A percentile compares a stretch with the other conserved stretches of the same genome.
These are phyloP conservation scores for Malbranchea zuffiana DNA, from an alignment of 2,329 filamentous ascomycete species.

Conservation along the genomic window DNA sequence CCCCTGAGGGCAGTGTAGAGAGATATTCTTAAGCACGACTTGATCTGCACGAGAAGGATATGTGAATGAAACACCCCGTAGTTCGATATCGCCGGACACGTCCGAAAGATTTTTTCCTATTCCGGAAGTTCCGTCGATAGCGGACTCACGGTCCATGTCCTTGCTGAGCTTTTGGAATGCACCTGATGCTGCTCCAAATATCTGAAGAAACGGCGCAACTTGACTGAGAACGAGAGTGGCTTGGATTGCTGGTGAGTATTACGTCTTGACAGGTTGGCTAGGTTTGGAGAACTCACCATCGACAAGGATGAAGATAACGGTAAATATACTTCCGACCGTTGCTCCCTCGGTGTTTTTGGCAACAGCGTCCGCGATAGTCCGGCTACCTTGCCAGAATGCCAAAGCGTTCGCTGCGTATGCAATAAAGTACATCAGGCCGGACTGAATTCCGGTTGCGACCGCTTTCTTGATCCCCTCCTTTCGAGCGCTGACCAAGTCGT, in stretches of 20 bases:
- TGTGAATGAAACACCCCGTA: slow-evolving; percentile 40
- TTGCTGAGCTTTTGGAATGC: slow-evolving; percentile 48
- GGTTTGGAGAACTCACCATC: slow-evolving; percentile 30
- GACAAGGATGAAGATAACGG: slow-evolving; percentile 46
- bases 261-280: background rate
- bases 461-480: slow-evolving; percentile 48
- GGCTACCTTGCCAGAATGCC: slow-evolving; percentile 55
- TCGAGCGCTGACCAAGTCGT: slow-evolving; percentile 37
- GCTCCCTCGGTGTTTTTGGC: slow-evolving; percentile 26
- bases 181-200: slow-evolving; percentile 41
- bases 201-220: slow-evolving; percentile 39
- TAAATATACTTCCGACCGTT: slow-evolving; percentile 41
- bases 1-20: slow-evolving; percentile 60
- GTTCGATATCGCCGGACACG: slow-evolving; percentile 24
- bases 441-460: slow-evolving; percentile 43
- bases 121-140: slow-evolving; percentile 35
- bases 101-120: slow-evolving; percentile 18
- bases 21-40: slow-evolving; percentile 28
- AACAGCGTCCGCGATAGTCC: slow-evolving; percentile 35
- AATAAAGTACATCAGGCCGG: slow-evolving; percentile 52
- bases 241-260: slow-evolving; percentile 14
- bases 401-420: slow-evolving; percentile 54
- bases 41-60: slow-evolving; percentile 24
- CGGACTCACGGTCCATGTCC: slow-evolving; percentile 44
- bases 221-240: slow-evolving; percentile 38